Evolutionary conservation across 2,329 filamentous ascomycete species (phyloP).

Genomic region (Myriosclerotinia duriaeana): DNA sequence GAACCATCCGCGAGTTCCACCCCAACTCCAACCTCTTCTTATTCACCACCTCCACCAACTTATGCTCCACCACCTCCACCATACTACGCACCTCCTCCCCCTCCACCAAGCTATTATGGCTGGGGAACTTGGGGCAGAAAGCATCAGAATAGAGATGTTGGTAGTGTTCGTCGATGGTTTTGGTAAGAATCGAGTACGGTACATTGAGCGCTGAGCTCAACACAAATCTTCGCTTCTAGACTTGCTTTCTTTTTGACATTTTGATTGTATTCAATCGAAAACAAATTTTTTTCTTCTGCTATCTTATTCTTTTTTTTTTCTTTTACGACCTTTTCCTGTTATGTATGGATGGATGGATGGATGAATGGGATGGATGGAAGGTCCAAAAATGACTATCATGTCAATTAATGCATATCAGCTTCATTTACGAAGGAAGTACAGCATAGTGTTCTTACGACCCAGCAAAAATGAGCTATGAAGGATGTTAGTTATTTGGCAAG

Average conservation of each 20-base stretch:
- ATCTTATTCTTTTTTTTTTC: constrained; percentile 10
- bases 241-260: constrained; percentile 29
- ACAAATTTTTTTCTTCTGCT: constrained; percentile 14
- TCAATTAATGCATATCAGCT: constrained; percentile 15
- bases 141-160: constrained; percentile 6
- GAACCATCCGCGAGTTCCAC: constrained; percentile 4
- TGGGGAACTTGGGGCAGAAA: constrained; percentile 13
- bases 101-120: constrained; percentile 19
- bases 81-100: constrained; percentile 21
- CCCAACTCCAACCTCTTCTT: constrained; percentile 1
- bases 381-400: constrained; percentile 16
- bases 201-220: constrained; percentile 20
- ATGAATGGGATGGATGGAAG: background rate
- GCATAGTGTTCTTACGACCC: background rate
- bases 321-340: constrained; percentile 2
- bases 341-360: constrained; percentile 5
- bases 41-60: constrained; percentile 7
- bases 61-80: constrained; percentile 25
- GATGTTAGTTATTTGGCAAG: constrained; percentile 9
- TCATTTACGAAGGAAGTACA: background rate
- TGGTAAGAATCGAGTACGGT: constrained; percentile 20
- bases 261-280: constrained; percentile 23
- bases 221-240: constrained; percentile 31
- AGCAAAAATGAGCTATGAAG: constrained; percentile 4
- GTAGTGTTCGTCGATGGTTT: constrained; percentile 20